A percentile compares a stretch with the other conserved stretches of the same genome.
These are phyloP conservation scores for Phytophthora pisi DNA, from an alignment of 352 stramenopile species.

Conservation along the genomic window DNA sequence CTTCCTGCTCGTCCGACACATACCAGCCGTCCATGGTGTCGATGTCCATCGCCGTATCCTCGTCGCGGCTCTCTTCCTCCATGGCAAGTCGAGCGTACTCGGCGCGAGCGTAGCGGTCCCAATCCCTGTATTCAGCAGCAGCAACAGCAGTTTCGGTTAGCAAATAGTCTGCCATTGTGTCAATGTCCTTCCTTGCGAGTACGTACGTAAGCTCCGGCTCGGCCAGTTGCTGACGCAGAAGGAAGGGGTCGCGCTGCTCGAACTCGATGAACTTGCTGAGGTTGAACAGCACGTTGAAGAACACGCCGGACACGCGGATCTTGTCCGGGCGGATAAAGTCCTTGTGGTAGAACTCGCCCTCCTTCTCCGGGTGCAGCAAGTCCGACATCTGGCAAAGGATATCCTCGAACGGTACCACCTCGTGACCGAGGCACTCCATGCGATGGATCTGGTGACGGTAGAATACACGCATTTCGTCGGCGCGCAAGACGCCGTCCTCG, in stretches of 20 bases:
- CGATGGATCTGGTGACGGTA: constrained; percentile 95
- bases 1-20: constrained; percentile 82
- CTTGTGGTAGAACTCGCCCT: constrained; percentile 81
- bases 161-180: neutral
- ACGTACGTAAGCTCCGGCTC: constrained; percentile 88
- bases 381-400: constrained; percentile 98
- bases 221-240: constrained; percentile 93
- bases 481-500: constrained; percentile 95
- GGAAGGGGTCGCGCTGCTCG: constrained; percentile 98
- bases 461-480: constrained; percentile 96
- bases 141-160: constrained; percentile 1
- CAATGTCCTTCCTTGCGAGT: no score
- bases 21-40: constrained; percentile 92
- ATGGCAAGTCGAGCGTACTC: constrained; percentile 98
- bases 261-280: constrained; percentile 99
- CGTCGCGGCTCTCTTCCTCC: constrained; percentile 95
- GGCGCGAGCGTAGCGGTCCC: constrained; percentile 97
- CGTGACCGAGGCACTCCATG: constrained; percentile 98
- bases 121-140: constrained; percentile 77
- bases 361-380: constrained; percentile 72
- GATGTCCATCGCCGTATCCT: constrained; percentile 89
- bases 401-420: constrained; percentile 98
- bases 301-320: constrained; percentile 93
- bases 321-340: constrained; percentile 88
- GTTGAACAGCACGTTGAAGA: constrained; percentile 99